Conservation (phyloP, 2,329 filamentous ascomycete species). For the Alternaria rosae region DNA sequence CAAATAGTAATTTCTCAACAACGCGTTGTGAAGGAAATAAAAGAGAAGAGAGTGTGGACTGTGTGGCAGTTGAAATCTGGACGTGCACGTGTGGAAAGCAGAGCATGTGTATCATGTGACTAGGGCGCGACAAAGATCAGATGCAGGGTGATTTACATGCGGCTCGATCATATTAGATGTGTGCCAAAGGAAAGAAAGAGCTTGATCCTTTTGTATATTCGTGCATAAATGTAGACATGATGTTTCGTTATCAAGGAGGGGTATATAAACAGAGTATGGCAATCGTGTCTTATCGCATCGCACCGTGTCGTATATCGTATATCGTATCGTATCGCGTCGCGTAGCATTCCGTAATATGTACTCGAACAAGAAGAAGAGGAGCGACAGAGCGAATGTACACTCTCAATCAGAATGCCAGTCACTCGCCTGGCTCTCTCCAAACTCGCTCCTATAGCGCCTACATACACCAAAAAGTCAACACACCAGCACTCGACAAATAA, state of each 20-base stretch:
- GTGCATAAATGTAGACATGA: not conserved
- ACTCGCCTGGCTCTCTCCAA: slow-evolving; percentile 30
- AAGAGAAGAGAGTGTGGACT: too few species aligned
- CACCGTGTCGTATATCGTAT: not conserved
- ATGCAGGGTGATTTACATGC: too few species aligned
- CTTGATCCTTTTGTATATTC: too few species aligned
- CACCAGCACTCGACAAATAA: not conserved
- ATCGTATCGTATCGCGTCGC: not conserved
- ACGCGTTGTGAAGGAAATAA: too few species aligned
- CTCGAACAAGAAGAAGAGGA: not conserved
- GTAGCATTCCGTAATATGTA: slow-evolving; percentile 1
- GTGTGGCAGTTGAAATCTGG: too few species aligned
- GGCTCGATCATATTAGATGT: too few species aligned
- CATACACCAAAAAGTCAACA: slow-evolving; percentile 10
- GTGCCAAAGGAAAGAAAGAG: too few species aligned
- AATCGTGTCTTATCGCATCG: not conserved
- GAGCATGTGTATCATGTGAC: too few species aligned
- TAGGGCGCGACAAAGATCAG: too few species aligned
- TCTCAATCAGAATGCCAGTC: slow-evolving; percentile 31
- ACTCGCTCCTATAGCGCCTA: slow-evolving; percentile 27
- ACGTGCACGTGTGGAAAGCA: too few species aligned
- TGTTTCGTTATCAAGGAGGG: not conserved
- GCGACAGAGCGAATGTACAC: not conserved
- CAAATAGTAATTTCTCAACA: not conserved
- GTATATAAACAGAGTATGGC: not conserved